These are phyloP conservation scores for Rehmannia glutinosa DNA, from an alignment of 257 asterid genomes.

Conservation along the genomic window DNA sequence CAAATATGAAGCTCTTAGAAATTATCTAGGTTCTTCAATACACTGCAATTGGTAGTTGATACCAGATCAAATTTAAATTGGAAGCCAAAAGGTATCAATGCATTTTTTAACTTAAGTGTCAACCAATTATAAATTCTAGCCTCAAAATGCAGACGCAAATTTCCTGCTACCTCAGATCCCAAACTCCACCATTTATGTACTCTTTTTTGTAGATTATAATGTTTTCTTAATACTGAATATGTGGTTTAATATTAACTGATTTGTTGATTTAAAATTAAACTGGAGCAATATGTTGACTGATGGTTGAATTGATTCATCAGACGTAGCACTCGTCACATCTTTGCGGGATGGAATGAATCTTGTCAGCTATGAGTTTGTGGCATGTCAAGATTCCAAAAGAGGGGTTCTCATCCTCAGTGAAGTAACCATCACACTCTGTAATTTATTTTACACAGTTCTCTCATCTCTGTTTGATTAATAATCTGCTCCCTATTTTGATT, in stretches of 20 bases:
- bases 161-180: background rate
- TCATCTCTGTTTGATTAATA: too few species aligned
- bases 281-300: slow-evolving; percentile 17
- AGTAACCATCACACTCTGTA: slow-evolving; percentile 33
- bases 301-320: slow-evolving; percentile 46
- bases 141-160: background rate
- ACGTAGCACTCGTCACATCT: slow-evolving; percentile 93
- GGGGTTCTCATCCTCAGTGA: slow-evolving; percentile 98
- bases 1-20: background rate
- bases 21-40: too few species aligned
- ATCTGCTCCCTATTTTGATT: too few species aligned
- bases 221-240: slow-evolving; percentile 7
- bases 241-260: slow-evolving; percentile 1
- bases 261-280: slow-evolving; percentile 6
- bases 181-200: background rate
- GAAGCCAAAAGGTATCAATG: background rate
- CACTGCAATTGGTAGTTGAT: background rate
- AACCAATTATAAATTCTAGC: background rate
- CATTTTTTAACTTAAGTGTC: background rate
- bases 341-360: slow-evolving; percentile 99
- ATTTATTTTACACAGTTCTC: slow-evolving; percentile 3
- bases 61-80: too few species aligned
- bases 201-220: background rate
- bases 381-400: slow-evolving; percentile 83
- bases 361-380: slow-evolving; percentile 98